These are phyloP conservation scores for Beauveria rudraprayagi DNA, from an alignment of 2,329 filamentous ascomycete genomes.

Conservation along the genomic window DNA sequence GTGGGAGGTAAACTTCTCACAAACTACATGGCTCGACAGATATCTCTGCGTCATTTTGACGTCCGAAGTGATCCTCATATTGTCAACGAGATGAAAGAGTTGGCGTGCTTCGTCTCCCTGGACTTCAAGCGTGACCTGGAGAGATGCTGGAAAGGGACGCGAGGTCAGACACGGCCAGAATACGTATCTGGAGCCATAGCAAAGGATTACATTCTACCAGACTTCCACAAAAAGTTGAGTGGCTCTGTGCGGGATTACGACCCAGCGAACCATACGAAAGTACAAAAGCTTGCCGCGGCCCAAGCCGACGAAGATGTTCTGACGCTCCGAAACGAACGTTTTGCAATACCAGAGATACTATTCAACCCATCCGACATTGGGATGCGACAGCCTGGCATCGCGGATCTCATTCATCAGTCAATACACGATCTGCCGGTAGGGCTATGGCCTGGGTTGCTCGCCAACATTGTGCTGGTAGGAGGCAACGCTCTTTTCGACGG, in stretches of 20 bases:
- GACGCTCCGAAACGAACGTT: slow-evolving; percentile 85
- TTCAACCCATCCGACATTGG: slow-evolving; percentile 84
- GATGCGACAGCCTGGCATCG: slow-evolving; percentile 72
- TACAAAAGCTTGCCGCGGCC: slow-evolving; percentile 37
- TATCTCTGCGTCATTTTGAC: slow-evolving; percentile 88
- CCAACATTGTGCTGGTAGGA: slow-evolving; percentile 83
- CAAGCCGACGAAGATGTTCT: slow-evolving; percentile 63
- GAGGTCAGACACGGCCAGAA: slow-evolving; percentile 44
- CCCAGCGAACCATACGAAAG: slow-evolving; percentile 49
- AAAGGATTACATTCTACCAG: slow-evolving; percentile 86
- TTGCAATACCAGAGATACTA: slow-evolving; percentile 79
- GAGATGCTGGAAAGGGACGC: slow-evolving; percentile 70
- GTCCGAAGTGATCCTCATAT: slow-evolving; percentile 91
- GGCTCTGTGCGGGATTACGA: slow-evolving; percentile 75
- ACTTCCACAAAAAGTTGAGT: slow-evolving; percentile 53
- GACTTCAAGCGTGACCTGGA: slow-evolving; percentile 76
- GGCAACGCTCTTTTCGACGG: slow-evolving; percentile 75
- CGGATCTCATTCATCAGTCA: slow-evolving; percentile 75
- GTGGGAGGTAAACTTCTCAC: slow-evolving; percentile 89
- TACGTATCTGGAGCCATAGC: slow-evolving; percentile 56
- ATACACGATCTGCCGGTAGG: slow-evolving; percentile 69
- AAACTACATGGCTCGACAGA: slow-evolving; percentile 81
- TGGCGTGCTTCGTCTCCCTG: slow-evolving; percentile 71
- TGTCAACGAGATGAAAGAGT: slow-evolving; percentile 93
- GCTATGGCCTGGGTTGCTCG: slow-evolving; percentile 72